Base-by-base conservation (phyloP, 306 rosid species). In the Oemleria cerasiformis region DNA sequence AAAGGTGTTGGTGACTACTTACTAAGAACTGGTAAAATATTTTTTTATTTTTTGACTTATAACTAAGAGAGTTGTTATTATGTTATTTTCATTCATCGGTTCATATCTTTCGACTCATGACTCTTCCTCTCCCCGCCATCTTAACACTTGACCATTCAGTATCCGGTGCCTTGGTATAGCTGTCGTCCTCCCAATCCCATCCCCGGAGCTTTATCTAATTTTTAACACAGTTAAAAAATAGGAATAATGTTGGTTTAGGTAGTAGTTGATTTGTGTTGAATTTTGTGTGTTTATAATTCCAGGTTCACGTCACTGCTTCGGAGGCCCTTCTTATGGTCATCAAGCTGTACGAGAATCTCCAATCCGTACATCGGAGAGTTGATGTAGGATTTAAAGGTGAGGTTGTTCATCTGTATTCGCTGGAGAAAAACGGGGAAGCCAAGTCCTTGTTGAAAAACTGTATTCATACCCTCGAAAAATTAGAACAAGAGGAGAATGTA, bases 281-380 rank as follows among this genome's bases (percentile, higher is more conserved):
- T 13, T 64, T 6, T 65, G 19, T 54, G 19, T 54, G 19, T 39
- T 34, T 25, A 45, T 75, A 73, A 72, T 75, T 80, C 17, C 67
- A 93, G 98, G 98, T 91, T 74, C 98, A 91, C 80, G 81, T 93
- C 49, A 80, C 80, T 77, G 97, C 92, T 71, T 84, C 97, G 19
- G 96, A 88, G 67, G 87, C 97, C 82, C 88, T 93, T 67, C 59
- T 91, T 73, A 94, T 83, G 80, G 75, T 90, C 79, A 20, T 81
- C 57, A 84, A 86, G 77, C 74, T 88, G 49, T 70, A 71, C 17
- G 50, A 17, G 71, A 77, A 75, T 8, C 79, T 80, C 78, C 80
- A 83, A 16, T 63, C 74, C 20, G 76, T 63, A n/a, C 60, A 79
- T 50, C 20, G 44, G 54, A 67, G 74, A 9, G 30, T 25, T 25